phyloP scores from a whole-genome alignment of 352 stramenopile genomes.

The Phytophthora megakarya region DNA sequence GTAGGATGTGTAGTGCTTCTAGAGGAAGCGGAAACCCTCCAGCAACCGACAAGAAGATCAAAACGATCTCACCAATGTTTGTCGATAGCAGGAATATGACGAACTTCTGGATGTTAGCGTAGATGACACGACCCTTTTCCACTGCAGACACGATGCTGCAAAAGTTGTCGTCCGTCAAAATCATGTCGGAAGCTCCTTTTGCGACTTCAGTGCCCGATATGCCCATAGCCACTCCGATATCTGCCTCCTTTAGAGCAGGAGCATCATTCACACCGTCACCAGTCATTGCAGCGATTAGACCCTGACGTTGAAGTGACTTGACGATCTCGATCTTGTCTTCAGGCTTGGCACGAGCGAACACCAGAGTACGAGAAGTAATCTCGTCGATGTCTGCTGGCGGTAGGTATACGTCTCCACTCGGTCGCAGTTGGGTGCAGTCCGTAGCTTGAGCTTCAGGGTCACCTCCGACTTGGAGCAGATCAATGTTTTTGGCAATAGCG shows the following conservation, averaged over 20 bases:
- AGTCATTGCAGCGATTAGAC: slow-evolving; percentile 95
- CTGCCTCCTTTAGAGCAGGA: slow-evolving; percentile 94
- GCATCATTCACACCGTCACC: slow-evolving; percentile 98
- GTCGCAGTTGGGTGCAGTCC: slow-evolving; percentile 72
- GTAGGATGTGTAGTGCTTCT: slow-evolving; percentile 97
- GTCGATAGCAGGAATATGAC: slow-evolving; percentile 98
- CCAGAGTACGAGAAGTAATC: slow-evolving; percentile 75
- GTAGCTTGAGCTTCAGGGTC: slow-evolving; percentile 64
- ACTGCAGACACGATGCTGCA: slow-evolving; percentile 97
- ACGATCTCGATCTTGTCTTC: slow-evolving; percentile 97
- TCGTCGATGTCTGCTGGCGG: slow-evolving; percentile 84
- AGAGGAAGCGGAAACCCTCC: slow-evolving; percentile 81
- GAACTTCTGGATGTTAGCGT: slow-evolving; percentile 99
- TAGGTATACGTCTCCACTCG: slow-evolving; percentile 58
- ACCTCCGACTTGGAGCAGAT: slow-evolving; percentile 85
- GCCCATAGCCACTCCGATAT: slow-evolving; percentile 98
- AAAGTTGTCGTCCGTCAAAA: slow-evolving; percentile 99
- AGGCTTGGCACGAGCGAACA: slow-evolving; percentile 96
- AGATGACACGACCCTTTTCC: slow-evolving; percentile 96
- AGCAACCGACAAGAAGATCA: slow-evolving; percentile 77
- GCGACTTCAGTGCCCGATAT: slow-evolving; percentile 97
- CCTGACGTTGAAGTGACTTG: slow-evolving; percentile 91
- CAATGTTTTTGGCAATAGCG: slow-evolving; percentile 93
- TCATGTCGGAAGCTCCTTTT: slow-evolving; percentile 98
- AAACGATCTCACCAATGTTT: slow-evolving; percentile 95